A percentile compares a stretch with the other conserved stretches of the same genome.
These are phyloP conservation scores for Aspergillus persii DNA, from an alignment of 2,329 filamentous ascomycete species.

Conservation along the genomic window DNA sequence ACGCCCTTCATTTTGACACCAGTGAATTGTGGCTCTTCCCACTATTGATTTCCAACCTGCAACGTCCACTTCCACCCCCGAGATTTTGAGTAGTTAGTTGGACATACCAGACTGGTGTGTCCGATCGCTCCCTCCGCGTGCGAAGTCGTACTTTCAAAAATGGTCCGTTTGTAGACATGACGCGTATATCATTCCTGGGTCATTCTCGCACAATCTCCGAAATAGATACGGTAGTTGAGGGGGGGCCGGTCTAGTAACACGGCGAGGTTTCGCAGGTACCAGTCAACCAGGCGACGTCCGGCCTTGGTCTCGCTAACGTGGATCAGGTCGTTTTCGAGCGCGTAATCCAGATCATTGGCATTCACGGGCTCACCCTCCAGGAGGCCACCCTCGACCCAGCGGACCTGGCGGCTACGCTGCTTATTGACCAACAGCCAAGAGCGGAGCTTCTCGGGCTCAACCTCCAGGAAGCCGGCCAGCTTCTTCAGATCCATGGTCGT, in stretches of 20 bases:
- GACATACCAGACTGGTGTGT: not conserved
- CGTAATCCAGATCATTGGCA: conserved; percentile 94
- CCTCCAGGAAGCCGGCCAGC: conserved; percentile 93
- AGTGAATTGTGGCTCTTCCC: not conserved
- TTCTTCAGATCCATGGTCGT: conserved; percentile 99
- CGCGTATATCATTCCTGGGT: conserved; percentile 8
- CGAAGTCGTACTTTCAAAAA: not conserved
- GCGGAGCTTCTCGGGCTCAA: conserved; percentile 92
- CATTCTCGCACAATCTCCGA: conserved; percentile 7
- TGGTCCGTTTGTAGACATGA: not conserved
- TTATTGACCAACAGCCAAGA: conserved; percentile 96
- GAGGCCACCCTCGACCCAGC: conserved; percentile 87
- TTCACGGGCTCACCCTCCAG: conserved; percentile 91
- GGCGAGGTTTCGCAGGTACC: conserved; percentile 97
- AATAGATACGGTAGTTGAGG: conserved; percentile 1
- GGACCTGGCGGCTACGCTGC: conserved; percentile 93
- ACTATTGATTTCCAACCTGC: not conserved
- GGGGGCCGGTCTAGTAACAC: conserved; percentile 69
- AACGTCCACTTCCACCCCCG: not conserved
- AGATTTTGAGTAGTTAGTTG: not conserved
- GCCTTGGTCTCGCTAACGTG: conserved; percentile 99
- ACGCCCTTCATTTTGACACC: not conserved
- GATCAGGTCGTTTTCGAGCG: conserved; percentile 93
- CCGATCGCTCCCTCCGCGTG: not conserved
- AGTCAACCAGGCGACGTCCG: conserved; percentile 93